Base-by-base conservation (phyloP, 305 asterid species). In the Petunia hybrid region DNA sequence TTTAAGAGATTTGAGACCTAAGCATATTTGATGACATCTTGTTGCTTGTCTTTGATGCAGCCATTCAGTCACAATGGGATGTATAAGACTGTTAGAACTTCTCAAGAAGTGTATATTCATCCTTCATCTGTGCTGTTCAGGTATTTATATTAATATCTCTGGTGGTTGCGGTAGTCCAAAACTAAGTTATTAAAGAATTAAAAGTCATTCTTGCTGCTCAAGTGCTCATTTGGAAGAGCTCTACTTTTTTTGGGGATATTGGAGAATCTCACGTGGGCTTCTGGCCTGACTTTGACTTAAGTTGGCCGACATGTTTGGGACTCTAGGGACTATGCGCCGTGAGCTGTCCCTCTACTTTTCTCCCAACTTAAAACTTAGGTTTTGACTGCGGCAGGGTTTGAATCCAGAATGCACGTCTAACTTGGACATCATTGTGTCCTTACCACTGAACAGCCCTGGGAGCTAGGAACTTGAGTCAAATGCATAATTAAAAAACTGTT, bases 51-150 rank as follows among this genome's bases (percentile, higher is more conserved):
- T 70, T 82, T 51, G 85, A 46, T 39, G 77, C 82, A 95, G 99
- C 89, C 98, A 35, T 94, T 82, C 92, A 94, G 98, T 87, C 95
- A 94, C 84, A 94, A 92, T 70, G 99, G 98, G 55, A 80, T 85
- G 82, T 94, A 94, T 95, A 94, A 92, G 91, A 96, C 98, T 6
- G 61, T 94, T 76, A 89, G 99, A 85, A 84, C 97, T 80, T 93
- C 99, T 60, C 97, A 96, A 88, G 98, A 94, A 86, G 99, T 94
- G 57, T 91, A 93, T 78, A 89, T 96, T 81, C 98, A 96, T 86
- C 99, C 98, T 84, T 96, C 99, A 60, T 96, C 99, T 5, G 96
- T 94, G 82, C 82, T 96, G 89, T 96, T 96, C 93, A 94, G 99
- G 99, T 93, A 76, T 76, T 85, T 43, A 14, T 63, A 40, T n/a